phyloP scores from a whole-genome alignment of 805 yeast species.

The Metschnikowia shivogae region DNA sequence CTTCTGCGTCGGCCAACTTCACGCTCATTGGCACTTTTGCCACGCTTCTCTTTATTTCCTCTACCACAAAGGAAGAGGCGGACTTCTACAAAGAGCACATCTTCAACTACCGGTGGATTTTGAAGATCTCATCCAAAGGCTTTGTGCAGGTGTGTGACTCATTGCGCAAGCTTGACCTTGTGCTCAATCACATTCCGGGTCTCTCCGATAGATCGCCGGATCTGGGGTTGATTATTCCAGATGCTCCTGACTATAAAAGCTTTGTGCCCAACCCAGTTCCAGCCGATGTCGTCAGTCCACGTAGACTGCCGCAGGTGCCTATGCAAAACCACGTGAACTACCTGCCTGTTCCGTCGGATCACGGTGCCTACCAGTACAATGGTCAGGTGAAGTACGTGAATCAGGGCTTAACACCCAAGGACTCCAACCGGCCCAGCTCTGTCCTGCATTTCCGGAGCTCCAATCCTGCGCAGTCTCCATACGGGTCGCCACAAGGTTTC shows the following conservation, averaged over 20 bases:
- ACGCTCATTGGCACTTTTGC: constrained; percentile 87
- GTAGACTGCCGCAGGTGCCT: constrained; percentile 1
- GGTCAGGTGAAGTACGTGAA: constrained; percentile 3
- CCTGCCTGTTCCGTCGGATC: constrained; percentile 1
- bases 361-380: constrained; percentile 3
- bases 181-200: constrained; percentile 74
- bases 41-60: constrained; percentile 67
- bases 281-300: constrained; percentile 4
- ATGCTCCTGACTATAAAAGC: constrained; percentile 23
- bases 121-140: constrained; percentile 70
- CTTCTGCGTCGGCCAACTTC: constrained; percentile 72
- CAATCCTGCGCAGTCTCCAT: constrained; percentile 11
- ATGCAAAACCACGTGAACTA: background rate
- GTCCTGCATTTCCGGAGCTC: constrained; percentile 6
- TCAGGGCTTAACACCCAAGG: constrained; percentile 2
- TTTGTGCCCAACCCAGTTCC: constrained; percentile 7
- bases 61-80: constrained; percentile 58
- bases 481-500: constrained; percentile 14
- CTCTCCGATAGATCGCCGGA: constrained; percentile 40
- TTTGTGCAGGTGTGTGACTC: constrained; percentile 80
- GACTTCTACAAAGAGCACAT: constrained; percentile 62
- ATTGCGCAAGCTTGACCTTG: constrained; percentile 62
- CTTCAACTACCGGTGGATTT: constrained; percentile 69
- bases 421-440: constrained; percentile 8
- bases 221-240: constrained; percentile 35